Base-by-base conservation (phyloP, 163 green algal species). In the Smithsoniella earleae region DNA sequence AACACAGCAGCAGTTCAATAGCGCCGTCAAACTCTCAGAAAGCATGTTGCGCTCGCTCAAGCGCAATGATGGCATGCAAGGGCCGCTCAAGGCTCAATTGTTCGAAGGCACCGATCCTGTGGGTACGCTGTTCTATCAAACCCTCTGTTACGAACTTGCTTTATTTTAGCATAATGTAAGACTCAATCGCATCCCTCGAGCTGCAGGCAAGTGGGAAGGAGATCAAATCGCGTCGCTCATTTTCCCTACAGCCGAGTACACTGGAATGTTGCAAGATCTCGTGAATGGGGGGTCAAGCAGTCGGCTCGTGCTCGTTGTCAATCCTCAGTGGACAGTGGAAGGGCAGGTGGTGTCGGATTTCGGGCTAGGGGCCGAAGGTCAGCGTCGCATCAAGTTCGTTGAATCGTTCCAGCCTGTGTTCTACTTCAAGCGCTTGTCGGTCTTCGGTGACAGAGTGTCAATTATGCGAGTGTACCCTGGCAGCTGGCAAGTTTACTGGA, bases 1-100 rank as follows among this genome's bases (percentile, higher is more conserved):
- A 30, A 5, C 36, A 37, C 66, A 82, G 62, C 84, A 88, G 77
- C 85, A 89, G 73, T 88, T 87, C 74, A 87, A 86, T 73, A 82
- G 80, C 3, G 83, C 77, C 0, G 28, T 76, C 25, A 83, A 83
- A 1, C 82, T 90, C 75, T 76, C 87, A n/a, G 83, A 89, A 46
- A 46, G 66, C 63, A 74, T 90, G 33, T 62, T 85, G 73, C 46
- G 73, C 0, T 43, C 64, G 20, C 63, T 87, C 45, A 84, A 83
- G 46, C 43, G 75, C 46, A 55, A 84, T 31, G 36, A 77, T 0
- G 78, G 75, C 33, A 46, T 90, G 58, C 66, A 82, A 49, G 85
- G 85, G 22, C 74, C 74, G 3, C 75, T 90, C 28, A 46, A 75
- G 3, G 79, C 75, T 0, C 36, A 69, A 33, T 76, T 90, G 5